Conservation (phyloP, 139 green algal genomes). For the Zygnema cylindricum region DNA sequence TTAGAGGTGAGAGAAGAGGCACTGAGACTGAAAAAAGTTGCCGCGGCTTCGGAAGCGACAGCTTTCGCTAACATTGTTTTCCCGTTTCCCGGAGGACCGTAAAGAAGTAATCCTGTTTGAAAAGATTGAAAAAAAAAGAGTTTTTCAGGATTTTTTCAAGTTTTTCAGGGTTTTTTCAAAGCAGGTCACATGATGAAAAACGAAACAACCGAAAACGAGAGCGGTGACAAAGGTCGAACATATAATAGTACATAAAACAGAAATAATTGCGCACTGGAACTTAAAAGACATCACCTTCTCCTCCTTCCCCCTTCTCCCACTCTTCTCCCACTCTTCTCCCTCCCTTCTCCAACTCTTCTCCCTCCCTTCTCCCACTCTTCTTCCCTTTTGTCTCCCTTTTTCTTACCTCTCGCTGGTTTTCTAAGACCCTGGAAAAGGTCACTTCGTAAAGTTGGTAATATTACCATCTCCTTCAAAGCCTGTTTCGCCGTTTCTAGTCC, state of each 20-base stretch:
- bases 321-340: too few relatives aligned
- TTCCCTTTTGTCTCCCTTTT: neutral
- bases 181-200: too few relatives aligned
- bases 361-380: neutral
- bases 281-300: too few relatives aligned
- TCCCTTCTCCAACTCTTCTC: too few relatives aligned
- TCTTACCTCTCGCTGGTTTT: conserved; percentile 41
- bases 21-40: conserved; percentile 92
- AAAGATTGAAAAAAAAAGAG: too few relatives aligned
- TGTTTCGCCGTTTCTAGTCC: conserved; percentile 61
- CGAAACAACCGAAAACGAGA: too few relatives aligned
- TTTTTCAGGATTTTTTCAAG: too few relatives aligned
- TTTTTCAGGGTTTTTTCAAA: too few relatives aligned
- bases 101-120: conserved; percentile 91
- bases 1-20: conserved; percentile 61
- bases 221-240: too few relatives aligned
- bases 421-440: conserved; percentile 65
- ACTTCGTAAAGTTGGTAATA: conserved; percentile 48
- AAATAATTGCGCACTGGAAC: too few relatives aligned
- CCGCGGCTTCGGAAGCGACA: conserved; percentile 95
- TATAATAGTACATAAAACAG: too few relatives aligned
- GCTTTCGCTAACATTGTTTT: conserved; percentile 75
- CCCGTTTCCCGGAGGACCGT: conserved; percentile 86
- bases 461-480: conserved; percentile 62
- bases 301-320: too few relatives aligned